Evolutionary conservation across 2,329 filamentous ascomycete genomes (phyloP), one percentile per base, ranked within the genome.

Genomic region (Talaromyces marneffei): DNA sequence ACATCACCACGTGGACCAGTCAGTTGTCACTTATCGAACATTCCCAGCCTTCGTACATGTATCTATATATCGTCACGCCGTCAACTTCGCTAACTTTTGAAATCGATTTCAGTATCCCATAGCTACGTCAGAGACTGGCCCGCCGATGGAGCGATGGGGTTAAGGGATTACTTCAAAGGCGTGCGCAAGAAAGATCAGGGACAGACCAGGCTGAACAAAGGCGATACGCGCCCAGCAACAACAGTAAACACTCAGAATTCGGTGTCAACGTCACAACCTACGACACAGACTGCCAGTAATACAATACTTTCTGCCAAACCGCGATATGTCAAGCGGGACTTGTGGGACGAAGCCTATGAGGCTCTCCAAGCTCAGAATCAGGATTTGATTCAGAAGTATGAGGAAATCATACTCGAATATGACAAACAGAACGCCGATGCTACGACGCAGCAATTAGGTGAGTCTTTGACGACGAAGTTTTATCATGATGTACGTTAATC

Each of bases 311-410:
- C 50, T 25, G 20, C 6, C 50, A 54, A 25, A 5, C 27, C 50
- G 10, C 10, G 46, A 1, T 54, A 54, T 54, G 20, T 23, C 14
- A 37, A 39, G 14, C 29, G 50, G 37, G 50, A 54, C 6, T 54
- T 37, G 10, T 54, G 50, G 50, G 50, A 54, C 12, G 50, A 54
- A 14, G 50, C 50, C 3, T 54, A 54, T 37, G 50, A 39, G 10
- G 18, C 33, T 37, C 50, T 54, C 50, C 50, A 31, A 4, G 3
- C 31, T 7, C 18, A 37, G 18, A 39, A 39, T 20, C 7, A 54
- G 31, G 31, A 54, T 14, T 54, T 54, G 50, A 39, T 54, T 7
- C 50, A 25, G 31, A 54, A 54, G 31, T 54, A 54, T 54, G 50
- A 54, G 10, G 31, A 23, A 25, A 54, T 37, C 18, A 37, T 54